Evolutionary conservation across 2,329 filamentous ascomycete species (phyloP).

Genomic region (Xylariales sp.): DNA sequence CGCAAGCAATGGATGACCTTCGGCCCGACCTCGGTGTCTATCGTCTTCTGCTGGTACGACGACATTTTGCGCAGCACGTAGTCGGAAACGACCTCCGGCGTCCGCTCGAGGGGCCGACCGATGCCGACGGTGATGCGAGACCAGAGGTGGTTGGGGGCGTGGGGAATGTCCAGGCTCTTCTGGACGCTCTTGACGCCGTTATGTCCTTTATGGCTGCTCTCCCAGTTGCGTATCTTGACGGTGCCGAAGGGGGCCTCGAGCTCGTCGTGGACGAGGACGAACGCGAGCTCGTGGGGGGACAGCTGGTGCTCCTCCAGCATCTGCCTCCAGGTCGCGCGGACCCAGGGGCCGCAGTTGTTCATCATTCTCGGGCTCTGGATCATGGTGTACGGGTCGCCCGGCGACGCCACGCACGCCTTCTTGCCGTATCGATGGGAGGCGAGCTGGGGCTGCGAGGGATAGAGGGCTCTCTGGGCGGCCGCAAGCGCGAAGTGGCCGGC

Average conservation of each 20-base stretch:
- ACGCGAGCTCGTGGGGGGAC: conserved; percentile 51
- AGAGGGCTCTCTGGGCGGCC: conserved; percentile 64
- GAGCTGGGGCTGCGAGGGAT: conserved; percentile 61
- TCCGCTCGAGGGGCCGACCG: conserved; percentile 79
- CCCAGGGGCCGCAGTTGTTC: conserved; percentile 83
- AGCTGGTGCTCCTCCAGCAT: conserved; percentile 56
- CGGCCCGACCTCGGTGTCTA: conserved; percentile 65
- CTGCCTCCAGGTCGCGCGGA: conserved; percentile 74
- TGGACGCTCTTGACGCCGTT: conserved; percentile 79
- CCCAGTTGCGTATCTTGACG: conserved; percentile 72
- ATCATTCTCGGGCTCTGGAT: conserved; percentile 82
- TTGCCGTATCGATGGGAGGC: conserved; percentile 59
- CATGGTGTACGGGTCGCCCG: conserved; percentile 69
- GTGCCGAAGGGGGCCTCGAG: conserved; percentile 78
- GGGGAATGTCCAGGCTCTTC: conserved; percentile 57
- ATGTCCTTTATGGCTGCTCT: conserved; percentile 74
- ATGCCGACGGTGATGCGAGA: conserved; percentile 84
- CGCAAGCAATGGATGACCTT: conserved; percentile 63
- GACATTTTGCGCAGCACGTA: conserved; percentile 82
- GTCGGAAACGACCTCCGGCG: conserved; percentile 73
- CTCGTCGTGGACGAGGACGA: conserved; percentile 91
- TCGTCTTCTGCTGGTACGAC: conserved; percentile 58
- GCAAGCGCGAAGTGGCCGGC: conserved; percentile 84
- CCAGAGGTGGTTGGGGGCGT: conserved; percentile 58
- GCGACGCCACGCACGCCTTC: conserved; percentile 62